Conservation (phyloP, 2,329 filamentous ascomycete species). For the Hypoxylon rubiginosum region DNA sequence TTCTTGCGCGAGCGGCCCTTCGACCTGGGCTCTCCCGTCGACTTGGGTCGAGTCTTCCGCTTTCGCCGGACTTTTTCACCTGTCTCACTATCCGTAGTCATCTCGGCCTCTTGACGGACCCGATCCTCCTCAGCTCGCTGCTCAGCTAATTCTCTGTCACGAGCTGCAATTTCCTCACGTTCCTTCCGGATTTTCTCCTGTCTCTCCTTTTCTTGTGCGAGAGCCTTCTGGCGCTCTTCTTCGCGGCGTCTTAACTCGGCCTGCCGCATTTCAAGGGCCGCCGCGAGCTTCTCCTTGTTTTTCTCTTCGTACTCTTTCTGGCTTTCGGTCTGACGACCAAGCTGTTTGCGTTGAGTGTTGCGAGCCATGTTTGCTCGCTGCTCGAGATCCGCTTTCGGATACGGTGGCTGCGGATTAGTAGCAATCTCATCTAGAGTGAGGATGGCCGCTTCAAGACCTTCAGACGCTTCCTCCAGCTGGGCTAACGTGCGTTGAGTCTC, state of each 20-base stretch:
- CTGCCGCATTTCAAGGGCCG: constrained; percentile 84
- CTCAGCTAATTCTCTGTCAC: constrained; percentile 79
- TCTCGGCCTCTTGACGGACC: constrained; percentile 78
- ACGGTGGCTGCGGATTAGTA: constrained; percentile 77
- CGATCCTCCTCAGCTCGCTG: constrained; percentile 79
- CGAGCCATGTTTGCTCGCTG: constrained; percentile 97
- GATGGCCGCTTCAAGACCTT: constrained; percentile 89
- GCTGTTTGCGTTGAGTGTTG: constrained; percentile 93
- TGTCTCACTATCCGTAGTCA: constrained; percentile 85
- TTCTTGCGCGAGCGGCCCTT: constrained; percentile 61
- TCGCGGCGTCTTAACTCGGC: constrained; percentile 83
- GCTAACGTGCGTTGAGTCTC: constrained; percentile 82
- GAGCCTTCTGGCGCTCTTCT: constrained; percentile 76
- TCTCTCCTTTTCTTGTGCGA: constrained; percentile 78
- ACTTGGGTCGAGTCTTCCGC: constrained; percentile 67
- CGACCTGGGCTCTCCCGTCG: constrained; percentile 58
- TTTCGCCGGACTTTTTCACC: constrained; percentile 85
- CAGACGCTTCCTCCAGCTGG: constrained; percentile 84
- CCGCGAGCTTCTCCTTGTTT: constrained; percentile 88
- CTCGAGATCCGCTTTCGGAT: constrained; percentile 90
- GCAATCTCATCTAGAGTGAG: constrained; percentile 76
- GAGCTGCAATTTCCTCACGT: constrained; percentile 82
- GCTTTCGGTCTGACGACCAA: constrained; percentile 85
- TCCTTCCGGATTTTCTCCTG: constrained; percentile 89
- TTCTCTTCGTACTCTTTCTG: constrained; percentile 94